Base-by-base conservation (phyloP, 2,329 filamentous ascomycete species). In the Talaromyces piceae region DNA sequence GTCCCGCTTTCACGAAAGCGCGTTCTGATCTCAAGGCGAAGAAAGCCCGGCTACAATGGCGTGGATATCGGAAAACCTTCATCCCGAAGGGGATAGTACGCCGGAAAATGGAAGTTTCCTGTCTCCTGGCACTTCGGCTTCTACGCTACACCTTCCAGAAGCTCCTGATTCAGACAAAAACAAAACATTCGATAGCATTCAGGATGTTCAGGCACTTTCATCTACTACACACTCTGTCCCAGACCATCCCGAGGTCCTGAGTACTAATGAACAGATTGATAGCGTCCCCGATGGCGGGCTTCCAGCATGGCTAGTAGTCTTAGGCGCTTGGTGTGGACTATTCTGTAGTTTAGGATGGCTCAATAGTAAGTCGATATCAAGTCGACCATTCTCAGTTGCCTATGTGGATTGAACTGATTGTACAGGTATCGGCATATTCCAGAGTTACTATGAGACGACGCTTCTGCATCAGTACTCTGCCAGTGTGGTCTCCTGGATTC, bases 401-500 rank as follows among this genome's bases (percentile, higher is more conserved):
- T 16, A 46, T 46, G n/a, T n/a, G n/a, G 25, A 20, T 46, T 23
- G 18, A 46, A 9, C 27, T 30, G 31, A 31, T 46, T 22, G 22
- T 31, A 33, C 23, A 47, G 45, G 69, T 3, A 79, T 76, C 62
- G 77, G 77, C 44, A 71, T 73, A 41, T 80, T 75, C 56, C 75
- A 80, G 57, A 72, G 72, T 13, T 79, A 77, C 56, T 80, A 80
- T 64, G 70, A 73, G 47, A 64, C 64, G 37, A 61, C 61, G 23
- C 53, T 74, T 2, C 67, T 77, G n/a, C 60, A 61, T 18, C 55
- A 64, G 41, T 61, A 67, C 53, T 66, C 71, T 2, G 70, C 73
- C 13, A 77, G 73, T 27, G 56, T 66, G 18, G 76, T 80, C 56
- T 73, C 76, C 27, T 79, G 75, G 72, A 77, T 79, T 50, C 75